phyloP scores from a whole-genome alignment of 306 rosid genomes.

The Casuarina equisetifolia region DNA sequence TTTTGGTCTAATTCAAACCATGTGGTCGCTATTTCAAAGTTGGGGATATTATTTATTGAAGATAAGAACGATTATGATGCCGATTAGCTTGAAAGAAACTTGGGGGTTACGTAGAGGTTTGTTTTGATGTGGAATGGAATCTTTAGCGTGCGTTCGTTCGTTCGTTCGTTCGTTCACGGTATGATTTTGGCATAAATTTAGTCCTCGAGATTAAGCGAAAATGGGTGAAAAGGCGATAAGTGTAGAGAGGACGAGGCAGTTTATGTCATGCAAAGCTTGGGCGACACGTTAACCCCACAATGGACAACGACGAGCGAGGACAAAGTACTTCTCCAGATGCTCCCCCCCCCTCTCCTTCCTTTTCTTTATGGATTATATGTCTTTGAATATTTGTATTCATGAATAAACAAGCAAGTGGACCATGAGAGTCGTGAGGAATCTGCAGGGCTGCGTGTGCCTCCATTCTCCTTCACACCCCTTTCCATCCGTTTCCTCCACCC shows the following conservation, averaged over 20 bases:
- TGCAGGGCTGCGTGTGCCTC: slow-evolving; percentile 15
- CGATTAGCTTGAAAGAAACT: neutral
- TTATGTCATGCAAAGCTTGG: slow-evolving; percentile 14
- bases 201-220: no score
- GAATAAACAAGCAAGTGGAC: slow-evolving; percentile 10
- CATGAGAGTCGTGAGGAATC: slow-evolving; percentile 30
- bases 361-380: neutral
- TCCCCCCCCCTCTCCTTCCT: neutral
- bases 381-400: neutral
- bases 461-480: neutral
- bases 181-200: no score
- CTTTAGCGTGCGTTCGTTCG: no score
- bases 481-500: neutral
- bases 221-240: neutral
- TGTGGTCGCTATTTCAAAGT: neutral
- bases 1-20: neutral
- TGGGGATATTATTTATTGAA: neutral
- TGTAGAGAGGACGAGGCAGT: neutral
- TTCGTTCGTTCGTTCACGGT: no score
- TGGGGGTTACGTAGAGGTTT: slow-evolving; percentile 2
- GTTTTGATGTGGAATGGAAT: neutral
- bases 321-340: slow-evolving; percentile 1
- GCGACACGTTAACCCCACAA: slow-evolving; percentile 31
- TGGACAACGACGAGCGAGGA: neutral
- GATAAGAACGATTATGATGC: slow-evolving; percentile 4